phyloP scores from a whole-genome alignment of 768 basidiomycete species.

The Pisolithus tinctorius region DNA sequence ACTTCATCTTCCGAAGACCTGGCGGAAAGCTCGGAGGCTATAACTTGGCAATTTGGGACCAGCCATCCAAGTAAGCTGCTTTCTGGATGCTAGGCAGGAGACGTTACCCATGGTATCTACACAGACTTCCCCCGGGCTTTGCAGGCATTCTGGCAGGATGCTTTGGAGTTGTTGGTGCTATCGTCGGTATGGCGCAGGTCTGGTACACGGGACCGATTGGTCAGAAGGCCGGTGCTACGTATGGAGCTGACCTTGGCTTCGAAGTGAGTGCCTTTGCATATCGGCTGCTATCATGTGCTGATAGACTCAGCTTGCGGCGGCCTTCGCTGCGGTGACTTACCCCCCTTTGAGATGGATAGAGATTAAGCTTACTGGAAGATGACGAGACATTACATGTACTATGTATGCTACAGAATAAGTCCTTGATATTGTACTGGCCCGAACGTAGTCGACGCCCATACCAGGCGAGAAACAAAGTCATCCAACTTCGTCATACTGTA shows the following conservation, averaged over 20 bases:
- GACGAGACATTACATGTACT: too few relatives aligned
- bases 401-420: too few relatives aligned
- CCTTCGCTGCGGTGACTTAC: background rate
- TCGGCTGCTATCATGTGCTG: background rate
- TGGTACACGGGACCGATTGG: conserved; percentile 51
- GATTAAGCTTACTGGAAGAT: background rate
- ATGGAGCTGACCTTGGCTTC: conserved; percentile 47
- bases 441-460: too few relatives aligned
- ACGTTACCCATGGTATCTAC: background rate
- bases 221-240: conserved; percentile 31
- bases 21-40: conserved; percentile 42
- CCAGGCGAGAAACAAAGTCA: too few relatives aligned
- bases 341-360: background rate
- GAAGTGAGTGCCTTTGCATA: conserved; percentile 29
- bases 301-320: background rate
- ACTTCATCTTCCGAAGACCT: conserved; percentile 38
- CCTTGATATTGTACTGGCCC: too few relatives aligned
- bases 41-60: conserved; percentile 43
- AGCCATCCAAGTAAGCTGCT: conserved; percentile 26
- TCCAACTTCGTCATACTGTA: too few relatives aligned
- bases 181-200: conserved; percentile 46
- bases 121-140: conserved; percentile 31
- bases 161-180: conserved; percentile 42
- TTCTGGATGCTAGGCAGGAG: background rate
- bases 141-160: conserved; percentile 42